A percentile compares a stretch with the other conserved stretches of the same genome.
phyloP scores from a whole-genome alignment of 768 basidiomycete genomes.

The Boletus reticuloceps region DNA sequence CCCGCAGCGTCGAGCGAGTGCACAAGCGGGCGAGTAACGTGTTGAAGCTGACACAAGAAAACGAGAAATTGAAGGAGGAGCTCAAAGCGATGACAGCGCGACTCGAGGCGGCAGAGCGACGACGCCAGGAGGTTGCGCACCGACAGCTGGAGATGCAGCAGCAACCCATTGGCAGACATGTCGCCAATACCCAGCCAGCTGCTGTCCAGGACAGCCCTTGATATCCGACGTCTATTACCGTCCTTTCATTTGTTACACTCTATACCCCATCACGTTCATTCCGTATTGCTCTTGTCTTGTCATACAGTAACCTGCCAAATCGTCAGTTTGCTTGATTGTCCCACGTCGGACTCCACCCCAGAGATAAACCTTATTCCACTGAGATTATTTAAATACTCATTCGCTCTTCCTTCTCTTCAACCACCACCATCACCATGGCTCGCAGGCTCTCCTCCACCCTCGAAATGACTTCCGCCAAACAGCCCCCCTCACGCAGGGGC shows the following conservation, averaged over 20 bases:
- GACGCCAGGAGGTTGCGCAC: conserved; percentile 43
- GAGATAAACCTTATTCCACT: conserved; percentile 14
- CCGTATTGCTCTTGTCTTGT: conserved; percentile 9
- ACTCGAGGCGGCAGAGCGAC: conserved; percentile 71
- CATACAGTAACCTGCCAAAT: conserved; percentile 1
- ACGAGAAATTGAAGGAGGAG: conserved; percentile 74
- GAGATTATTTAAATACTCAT: conserved; percentile 12
- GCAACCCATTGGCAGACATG: not conserved
- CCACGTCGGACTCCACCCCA: not conserved
- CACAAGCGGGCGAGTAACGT: conserved; percentile 79
- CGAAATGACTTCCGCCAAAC: conserved; percentile 32
- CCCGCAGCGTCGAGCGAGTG: conserved; percentile 33
- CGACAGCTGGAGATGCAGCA: conserved; percentile 32
- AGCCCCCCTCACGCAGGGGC: conserved; percentile 40
- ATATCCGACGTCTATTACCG: conserved; percentile 27
- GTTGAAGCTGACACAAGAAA: conserved; percentile 72
- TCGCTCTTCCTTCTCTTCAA: not conserved
- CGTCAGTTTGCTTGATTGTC: conserved; percentile 1
- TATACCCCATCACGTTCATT: conserved; percentile 28
- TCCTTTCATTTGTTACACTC: conserved; percentile 17
- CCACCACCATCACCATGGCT: conserved; percentile 18
- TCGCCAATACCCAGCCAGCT: conserved; percentile 14
- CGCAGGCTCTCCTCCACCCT: conserved; percentile 28
- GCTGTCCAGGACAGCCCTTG: conserved; percentile 22
- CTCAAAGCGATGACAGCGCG: conserved; percentile 72